A percentile compares a stretch with the other conserved stretches of the same genome.
These are phyloP conservation scores for Cicer pinnatifidum DNA, from an alignment of 306 rosid species.

Conservation along the genomic window DNA sequence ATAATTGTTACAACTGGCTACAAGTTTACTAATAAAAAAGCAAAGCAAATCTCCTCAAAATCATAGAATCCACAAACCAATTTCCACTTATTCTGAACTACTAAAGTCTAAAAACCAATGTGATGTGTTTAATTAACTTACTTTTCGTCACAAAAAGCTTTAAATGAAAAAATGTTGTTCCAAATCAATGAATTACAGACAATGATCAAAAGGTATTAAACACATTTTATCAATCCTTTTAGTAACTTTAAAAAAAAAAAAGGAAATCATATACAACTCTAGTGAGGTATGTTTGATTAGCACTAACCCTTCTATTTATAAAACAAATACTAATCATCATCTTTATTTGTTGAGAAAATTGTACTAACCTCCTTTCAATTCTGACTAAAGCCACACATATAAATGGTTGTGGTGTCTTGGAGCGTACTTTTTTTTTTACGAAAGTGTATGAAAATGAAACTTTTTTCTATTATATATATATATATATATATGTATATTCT, in stretches of 20 bases:
- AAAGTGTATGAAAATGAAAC: too few relatives aligned
- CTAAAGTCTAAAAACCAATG: slow-evolving; percentile 3
- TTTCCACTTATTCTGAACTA: slow-evolving; percentile 1
- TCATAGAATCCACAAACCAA: slow-evolving; percentile 20
- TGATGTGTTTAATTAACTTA: not conserved
- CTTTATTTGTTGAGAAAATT: too few relatives aligned
- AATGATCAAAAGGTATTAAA: not conserved
- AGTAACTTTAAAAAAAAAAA: not conserved
- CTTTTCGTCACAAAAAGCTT: not conserved
- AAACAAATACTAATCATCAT: too few relatives aligned
- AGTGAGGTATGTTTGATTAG: too few relatives aligned
- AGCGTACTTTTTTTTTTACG: too few relatives aligned
- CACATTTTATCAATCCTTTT: not conserved
- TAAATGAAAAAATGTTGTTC: not conserved
- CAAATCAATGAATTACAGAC: not conserved
- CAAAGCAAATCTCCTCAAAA: not conserved
- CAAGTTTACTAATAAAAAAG: not conserved
- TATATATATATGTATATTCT: not conserved
- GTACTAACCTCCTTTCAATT: too few relatives aligned
- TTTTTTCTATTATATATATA: not conserved
- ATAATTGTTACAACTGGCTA: slow-evolving; percentile 7
- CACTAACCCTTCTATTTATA: too few relatives aligned
- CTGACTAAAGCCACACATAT: too few relatives aligned
- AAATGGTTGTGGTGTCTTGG: too few relatives aligned
- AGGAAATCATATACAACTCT: too few relatives aligned